Conservation (phyloP, 2,329 filamentous ascomycete genomes). For the Ciborinia camelliae region DNA sequence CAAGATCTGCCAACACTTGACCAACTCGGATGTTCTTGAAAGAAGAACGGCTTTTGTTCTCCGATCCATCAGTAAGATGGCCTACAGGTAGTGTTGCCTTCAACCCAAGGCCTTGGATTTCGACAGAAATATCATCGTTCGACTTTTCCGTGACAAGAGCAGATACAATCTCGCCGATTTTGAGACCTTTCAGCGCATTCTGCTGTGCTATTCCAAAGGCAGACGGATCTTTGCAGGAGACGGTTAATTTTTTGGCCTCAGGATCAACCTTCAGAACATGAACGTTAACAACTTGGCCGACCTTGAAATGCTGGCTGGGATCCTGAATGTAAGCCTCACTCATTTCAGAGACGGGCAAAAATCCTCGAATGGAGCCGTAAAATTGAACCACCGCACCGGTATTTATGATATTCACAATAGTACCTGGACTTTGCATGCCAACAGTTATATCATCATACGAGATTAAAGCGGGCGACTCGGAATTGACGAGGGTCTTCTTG, state of each 20-base stretch:
- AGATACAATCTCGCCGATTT: constrained; percentile 69
- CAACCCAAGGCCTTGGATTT: constrained; percentile 68
- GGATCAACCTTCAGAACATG: constrained; percentile 79
- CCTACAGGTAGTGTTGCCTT: constrained; percentile 73
- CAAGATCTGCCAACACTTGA: constrained; percentile 75
- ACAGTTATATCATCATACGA: constrained; percentile 70
- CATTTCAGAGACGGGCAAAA: constrained; percentile 93
- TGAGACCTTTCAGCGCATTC: constrained; percentile 69
- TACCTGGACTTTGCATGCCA: constrained; percentile 79
- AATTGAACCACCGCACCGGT: constrained; percentile 89
- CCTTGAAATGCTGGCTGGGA: constrained; percentile 81
- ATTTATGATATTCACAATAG: constrained; percentile 74
- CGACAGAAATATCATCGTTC: constrained; percentile 70
- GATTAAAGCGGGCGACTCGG: constrained; percentile 74
- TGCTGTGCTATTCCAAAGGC: constrained; percentile 74
- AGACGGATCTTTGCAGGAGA: constrained; percentile 89
- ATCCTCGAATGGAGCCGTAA: constrained; percentile 78
- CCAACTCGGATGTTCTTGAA: constrained; percentile 81
- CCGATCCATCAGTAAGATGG: constrained; percentile 82
- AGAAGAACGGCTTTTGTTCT: constrained; percentile 71
- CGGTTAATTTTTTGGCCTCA: constrained; percentile 67
- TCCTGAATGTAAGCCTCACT: constrained; percentile 94
- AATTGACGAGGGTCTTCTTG: constrained; percentile 93
- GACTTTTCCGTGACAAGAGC: constrained; percentile 81
- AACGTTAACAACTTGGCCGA: constrained; percentile 88